Evolutionary conservation across 352 stramenopile species (phyloP), one percentile per base, ranked within the genome.

Genomic region (Phytophthora crassamura): DNA sequence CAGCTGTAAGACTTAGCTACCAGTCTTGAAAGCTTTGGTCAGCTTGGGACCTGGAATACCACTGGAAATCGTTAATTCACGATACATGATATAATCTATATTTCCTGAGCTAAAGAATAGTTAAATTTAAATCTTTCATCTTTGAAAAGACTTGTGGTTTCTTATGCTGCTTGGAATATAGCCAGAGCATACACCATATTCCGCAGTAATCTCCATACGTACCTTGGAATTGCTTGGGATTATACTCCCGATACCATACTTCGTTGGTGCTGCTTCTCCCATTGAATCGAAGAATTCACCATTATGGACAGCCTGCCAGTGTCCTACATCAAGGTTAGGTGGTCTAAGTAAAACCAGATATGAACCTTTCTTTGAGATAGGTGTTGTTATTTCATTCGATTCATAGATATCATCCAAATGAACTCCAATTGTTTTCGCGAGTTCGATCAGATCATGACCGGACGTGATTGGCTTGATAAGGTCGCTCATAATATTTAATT

Each of bases 41-140:
- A 60, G 43, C 33, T 59, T 54, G 3, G 28, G 25, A 2, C 18
- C 43, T 41, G 48, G 34, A 2, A 60, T 28, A 34, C 49, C 32
- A 11, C 9, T 48, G 2, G 48, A 67, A 36, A 67, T 48, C 15
- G 45, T 28, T 47, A 62, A 16, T 55, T 67, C 40, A 7, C 49
- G 50, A 32, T 55, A 67, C 28, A 60, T 38, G 6, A 41, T 62
- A n/a, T 22, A 16, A 33, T 61, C 22, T 68, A 56, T 62, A 61
- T 12, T 5, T 35, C 36, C 12, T 59, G 70, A 30, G 54, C 35
- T 42, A n/a, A 51, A 58, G 14, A 41, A 68, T 28, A 3, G 40
- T 47, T 45, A 68, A 16, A 52, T 68, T 59, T 30, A 68, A 22
- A 56, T 68, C 51, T 18, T 48, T 22, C 28, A 68, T 58, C 1